Base-by-base conservation (phyloP, 202 grass and related monocot species). In the Panicum virgatum region DNA sequence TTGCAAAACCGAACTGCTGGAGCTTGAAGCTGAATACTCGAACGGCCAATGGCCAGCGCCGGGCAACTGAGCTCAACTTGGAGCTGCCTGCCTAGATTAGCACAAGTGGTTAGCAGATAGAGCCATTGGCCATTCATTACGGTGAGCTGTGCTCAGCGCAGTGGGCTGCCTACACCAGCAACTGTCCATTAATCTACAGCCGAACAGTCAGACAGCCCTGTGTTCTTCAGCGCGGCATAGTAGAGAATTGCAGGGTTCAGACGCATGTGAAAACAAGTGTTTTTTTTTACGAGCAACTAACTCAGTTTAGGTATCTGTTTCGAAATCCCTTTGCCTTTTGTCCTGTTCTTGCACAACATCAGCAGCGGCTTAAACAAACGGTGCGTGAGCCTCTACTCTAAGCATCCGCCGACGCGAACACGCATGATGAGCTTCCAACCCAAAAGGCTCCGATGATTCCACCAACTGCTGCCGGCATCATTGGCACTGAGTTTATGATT, bases 391-490 rank as follows among this genome's bases (percentile, higher is more conserved):
- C 58, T 10, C 42, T 13, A 29, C 27, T 69, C 37, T 53, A 12
- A 20, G 46, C 57, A 60, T 62, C 50, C 62, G 75, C 62, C 73
- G 83, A 86, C 61, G 73, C 67, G 67, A 79, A 83, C 43, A 75
- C 54, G 14, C 18, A 48, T 60, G 48, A 75, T 67, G 51, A 63
- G 26, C 51, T 75, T 79, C 88, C 84, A 87, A 42, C 67, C 79
- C 53, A 20, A 29, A 83, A 83, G 45, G 75, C 53, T 83, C 62
- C 26, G 63, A 67, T 66, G 79, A 44, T 79, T 79, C 52, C 80
- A 83, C 75, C 45, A 83, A 59, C 81, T 84, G 75, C 66, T 72
- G 78, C 43, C 79, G 54, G 10, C 51, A 36, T 69, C 61, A 73
- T 61, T 82, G 66, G 59, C 78, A 78, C 48, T 34, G 39, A 66